Conservation (phyloP, 176 grass and related monocot species). For the Tillandsia leiboldiana region DNA sequence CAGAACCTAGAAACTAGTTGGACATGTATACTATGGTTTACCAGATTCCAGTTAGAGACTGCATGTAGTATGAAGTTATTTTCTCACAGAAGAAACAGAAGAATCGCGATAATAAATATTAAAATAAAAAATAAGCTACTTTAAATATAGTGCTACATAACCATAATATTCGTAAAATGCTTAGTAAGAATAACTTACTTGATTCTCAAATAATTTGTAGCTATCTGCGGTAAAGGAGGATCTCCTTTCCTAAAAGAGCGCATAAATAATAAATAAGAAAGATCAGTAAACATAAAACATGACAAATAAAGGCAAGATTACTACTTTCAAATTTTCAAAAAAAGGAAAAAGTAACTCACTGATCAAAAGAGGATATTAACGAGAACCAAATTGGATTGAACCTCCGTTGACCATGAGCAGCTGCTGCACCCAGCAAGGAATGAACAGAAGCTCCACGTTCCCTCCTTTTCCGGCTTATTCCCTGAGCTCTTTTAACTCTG, state of each 20-base stretch:
- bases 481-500: conserved; percentile 32
- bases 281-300: conserved; percentile 24
- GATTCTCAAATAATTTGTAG: conserved; percentile 58
- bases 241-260: conserved; percentile 45
- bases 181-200: conserved; percentile 44
- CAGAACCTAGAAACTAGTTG: neutral
- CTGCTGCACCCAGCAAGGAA: conserved; percentile 22
- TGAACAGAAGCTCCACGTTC: conserved; percentile 22
- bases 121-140: neutral
- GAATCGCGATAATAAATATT: neutral
- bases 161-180: conserved; percentile 14
- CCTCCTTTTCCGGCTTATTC: conserved; percentile 29
- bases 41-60: conserved; percentile 6
- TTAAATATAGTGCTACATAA: no score
- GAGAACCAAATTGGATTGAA: conserved; percentile 70
- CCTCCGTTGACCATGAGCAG: conserved; percentile 32
- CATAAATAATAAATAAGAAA: conserved; percentile 18
- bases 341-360: conserved; percentile 22
- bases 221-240: conserved; percentile 48
- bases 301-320: conserved; percentile 11
- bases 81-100: neutral
- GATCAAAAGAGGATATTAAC: conserved; percentile 53
- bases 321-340: conserved; percentile 5
- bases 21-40: neutral
- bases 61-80: conserved; percentile 10